phyloP scores from a whole-genome alignment of 2,329 filamentous ascomycete genomes.

The Teratosphaeria pseudoeucalypti region DNA sequence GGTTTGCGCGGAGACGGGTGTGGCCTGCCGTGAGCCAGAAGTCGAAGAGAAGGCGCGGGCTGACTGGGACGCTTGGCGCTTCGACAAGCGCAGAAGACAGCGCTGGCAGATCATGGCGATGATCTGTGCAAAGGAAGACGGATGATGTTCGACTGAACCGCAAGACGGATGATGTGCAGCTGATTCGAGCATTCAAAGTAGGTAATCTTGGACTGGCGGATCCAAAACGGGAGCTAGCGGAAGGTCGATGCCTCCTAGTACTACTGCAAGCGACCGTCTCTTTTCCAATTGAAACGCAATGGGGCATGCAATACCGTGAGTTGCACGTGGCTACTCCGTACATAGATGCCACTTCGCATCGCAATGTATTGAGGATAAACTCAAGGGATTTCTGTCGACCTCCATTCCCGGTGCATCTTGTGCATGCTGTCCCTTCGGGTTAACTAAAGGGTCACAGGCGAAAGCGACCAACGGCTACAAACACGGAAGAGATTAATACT shows the following conservation, averaged over 20 bases:
- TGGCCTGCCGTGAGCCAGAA: conserved; percentile 5
- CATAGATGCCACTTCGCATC: no score
- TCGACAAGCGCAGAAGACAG: conserved; percentile 18
- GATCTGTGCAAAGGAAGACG: not conserved
- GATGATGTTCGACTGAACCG: not conserved
- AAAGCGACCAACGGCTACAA: no score
- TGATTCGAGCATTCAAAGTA: not conserved
- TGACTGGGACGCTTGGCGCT: conserved; percentile 3
- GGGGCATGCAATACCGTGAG: no score
- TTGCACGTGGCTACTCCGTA: no score
- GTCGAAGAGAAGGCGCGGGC: conserved; percentile 9
- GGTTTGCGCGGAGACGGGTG: conserved; percentile 19
- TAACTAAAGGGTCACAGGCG: no score
- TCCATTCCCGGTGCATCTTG: not conserved
- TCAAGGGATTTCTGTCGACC: no score
- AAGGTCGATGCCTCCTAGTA: not conserved
- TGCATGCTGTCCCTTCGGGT: not conserved
- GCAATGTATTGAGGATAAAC: no score
- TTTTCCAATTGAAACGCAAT: no score
- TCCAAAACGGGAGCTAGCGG: not conserved
- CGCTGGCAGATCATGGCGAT: conserved; percentile 22
- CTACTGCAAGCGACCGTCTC: not conserved
- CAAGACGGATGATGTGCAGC: not conserved
- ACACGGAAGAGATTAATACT: no score
- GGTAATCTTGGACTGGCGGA: not conserved